Evolutionary conservation across 768 basidiomycete species (phyloP), one percentile per base, ranked within the genome.

Genomic region (Auricularia heimuer): DNA sequence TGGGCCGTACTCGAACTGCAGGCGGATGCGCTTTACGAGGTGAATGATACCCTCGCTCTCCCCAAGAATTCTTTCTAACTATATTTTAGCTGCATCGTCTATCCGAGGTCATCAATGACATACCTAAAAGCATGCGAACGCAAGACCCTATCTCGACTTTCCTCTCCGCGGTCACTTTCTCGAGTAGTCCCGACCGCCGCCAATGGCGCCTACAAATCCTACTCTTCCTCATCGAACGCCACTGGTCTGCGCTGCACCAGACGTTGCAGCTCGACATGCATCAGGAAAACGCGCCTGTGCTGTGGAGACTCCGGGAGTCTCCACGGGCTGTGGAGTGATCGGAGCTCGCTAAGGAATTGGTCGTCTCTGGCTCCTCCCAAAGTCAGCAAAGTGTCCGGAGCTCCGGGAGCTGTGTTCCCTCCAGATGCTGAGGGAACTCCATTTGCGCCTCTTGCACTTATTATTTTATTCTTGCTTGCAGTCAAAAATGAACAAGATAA

Each of bases 1-100:
- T 97, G 94, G 94, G 82, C 85, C 4, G 78, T 88, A 4, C 75
- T 94, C 4, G 87, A 93, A 72, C 76, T 95, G 24, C 89, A 90
- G 66, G 89, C 92, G 3, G 90, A 92, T 72, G 89, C 88, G 71
- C 81, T 85, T 3, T 80, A 80, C 62, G 83, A 86, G 78, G 92
- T 91, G 70, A 64, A 77, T 37, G 36, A 61, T 36, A 36, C 29
- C 62, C 35, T 29, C 29, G 29, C 29, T 29, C 29, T 29, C 29
- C 29, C 29, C 29, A 29, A 29, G 29, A 3, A 29, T 3, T 29
- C 29, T 29, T 29, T 29, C 29, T 3, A 29, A 29, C 2, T 3
- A 29, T 29, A 29, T 44, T 29, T 66, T 70, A 61, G 56, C 34
- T 33, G 1, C 36, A 44, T 62, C 42, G 66, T 68, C 24, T 47